A percentile compares a stretch with the other conserved stretches of the same genome.
These are phyloP conservation scores for Fonsecaea pedrosoi DNA, from an alignment of 2,329 filamentous ascomycete species.

Conservation along the genomic window DNA sequence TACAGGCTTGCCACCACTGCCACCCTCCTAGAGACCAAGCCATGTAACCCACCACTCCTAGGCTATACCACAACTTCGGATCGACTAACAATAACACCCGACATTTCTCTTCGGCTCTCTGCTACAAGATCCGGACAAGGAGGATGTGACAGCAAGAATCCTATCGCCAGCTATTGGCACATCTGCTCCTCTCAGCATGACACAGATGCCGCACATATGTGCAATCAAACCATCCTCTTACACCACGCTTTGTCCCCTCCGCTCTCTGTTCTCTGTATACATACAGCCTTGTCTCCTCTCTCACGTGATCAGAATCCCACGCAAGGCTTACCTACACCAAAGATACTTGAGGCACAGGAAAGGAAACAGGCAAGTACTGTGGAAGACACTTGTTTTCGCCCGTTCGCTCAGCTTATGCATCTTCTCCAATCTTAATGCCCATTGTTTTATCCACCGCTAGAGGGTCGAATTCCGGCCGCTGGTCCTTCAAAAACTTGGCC, in stretches of 20 bases:
- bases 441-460: not conserved
- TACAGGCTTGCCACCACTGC: not conserved
- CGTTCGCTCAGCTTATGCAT: not conserved
- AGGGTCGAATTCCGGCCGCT: not conserved
- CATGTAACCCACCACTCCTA: too few relatives aligned
- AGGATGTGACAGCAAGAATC: too few relatives aligned
- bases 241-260: too few relatives aligned
- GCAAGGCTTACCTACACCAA: not conserved
- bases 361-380: not conserved
- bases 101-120: not conserved
- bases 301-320: not conserved
- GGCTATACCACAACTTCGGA: not conserved
- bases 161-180: too few relatives aligned
- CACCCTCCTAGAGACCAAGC: too few relatives aligned
- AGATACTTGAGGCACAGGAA: not conserved
- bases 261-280: too few relatives aligned
- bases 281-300: too few relatives aligned
- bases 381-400: not conserved
- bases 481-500: not conserved
- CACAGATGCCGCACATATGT: too few relatives aligned
- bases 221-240: too few relatives aligned
- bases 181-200: too few relatives aligned
- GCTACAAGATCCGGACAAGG: too few relatives aligned
- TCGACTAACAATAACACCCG: not conserved
- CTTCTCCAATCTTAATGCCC: not conserved